Percentiles rank a stretch among this genome's conserved stretches.
Conservation (phyloP, 352 stramenopile species). For the Phytophthora brassicae region DNA sequence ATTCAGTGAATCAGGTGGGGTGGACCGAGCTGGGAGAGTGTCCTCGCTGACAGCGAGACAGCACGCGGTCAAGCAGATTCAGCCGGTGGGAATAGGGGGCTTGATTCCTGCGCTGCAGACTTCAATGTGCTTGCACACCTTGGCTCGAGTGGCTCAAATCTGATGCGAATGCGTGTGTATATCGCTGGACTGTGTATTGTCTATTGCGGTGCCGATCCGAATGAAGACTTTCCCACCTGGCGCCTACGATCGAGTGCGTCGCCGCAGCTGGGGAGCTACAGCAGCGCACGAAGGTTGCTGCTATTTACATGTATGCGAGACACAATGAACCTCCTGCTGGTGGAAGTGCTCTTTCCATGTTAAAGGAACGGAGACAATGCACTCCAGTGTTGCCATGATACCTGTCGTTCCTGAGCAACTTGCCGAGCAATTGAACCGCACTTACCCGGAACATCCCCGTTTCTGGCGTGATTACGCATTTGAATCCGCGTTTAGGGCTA, state of each 20-base stretch:
- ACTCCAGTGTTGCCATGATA: too few relatives aligned
- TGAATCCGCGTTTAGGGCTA: background rate
- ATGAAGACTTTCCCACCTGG: conserved; percentile 5
- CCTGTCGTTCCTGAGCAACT: too few relatives aligned
- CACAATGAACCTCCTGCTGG: too few relatives aligned
- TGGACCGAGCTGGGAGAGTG: conserved; percentile 11
- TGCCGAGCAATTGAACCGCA: background rate
- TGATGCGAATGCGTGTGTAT: background rate
- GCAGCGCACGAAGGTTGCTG: too few relatives aligned
- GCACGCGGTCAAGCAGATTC: conserved; percentile 21
- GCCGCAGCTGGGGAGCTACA: conserved; percentile 1
- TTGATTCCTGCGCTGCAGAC: conserved; percentile 12
- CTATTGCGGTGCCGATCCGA: conserved; percentile 3
- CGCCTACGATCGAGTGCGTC: background rate
- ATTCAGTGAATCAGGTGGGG: too few relatives aligned
- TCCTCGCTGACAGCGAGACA: too few relatives aligned
- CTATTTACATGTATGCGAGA: too few relatives aligned
- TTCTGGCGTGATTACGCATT: conserved; percentile 29
- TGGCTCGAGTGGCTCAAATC: background rate
- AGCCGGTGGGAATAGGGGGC: conserved; percentile 7
- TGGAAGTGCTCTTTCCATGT: too few relatives aligned
- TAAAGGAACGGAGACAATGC: too few relatives aligned
- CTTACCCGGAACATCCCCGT: background rate
- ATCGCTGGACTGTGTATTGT: conserved; percentile 7
- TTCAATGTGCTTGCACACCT: too few relatives aligned